Base-by-base conservation (phyloP, 2,329 filamentous ascomycete species). In the Aurifilum marmelostoma region DNA sequence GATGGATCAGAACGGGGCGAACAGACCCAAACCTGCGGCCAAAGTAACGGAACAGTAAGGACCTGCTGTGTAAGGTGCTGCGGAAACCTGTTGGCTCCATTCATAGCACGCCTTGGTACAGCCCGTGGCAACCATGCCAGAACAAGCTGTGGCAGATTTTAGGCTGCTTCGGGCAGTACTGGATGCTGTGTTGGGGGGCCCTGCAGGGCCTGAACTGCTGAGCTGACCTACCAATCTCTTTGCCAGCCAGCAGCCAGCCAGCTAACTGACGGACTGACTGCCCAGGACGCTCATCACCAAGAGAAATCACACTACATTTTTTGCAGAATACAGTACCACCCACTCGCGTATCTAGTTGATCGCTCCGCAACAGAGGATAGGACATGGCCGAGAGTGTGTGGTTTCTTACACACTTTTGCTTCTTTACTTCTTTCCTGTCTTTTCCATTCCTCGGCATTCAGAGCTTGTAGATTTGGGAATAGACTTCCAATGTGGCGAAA, bases 11-110 rank as follows among this genome's bases (percentile, higher is more conserved):
- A 12, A 39, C 9, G 37, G 37, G 37, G 37, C 7, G 37, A 34
- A 14, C 9, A 18, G 24, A 56, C 52, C 52, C 52, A 32, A 29
- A 56, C 29, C n/a, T 62, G 59, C n/a, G 34, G 59, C 59, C 59
- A 56, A n/a, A 16, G 52, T 12, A 29, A 18, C 52, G 50, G 50
- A 54, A n/a, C 11, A n/a, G 4, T 34, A 2, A 27, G 58, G 18
- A n/a, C 58, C 37, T 37, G 37, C 58, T n/a, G 37, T 34, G 37
- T 61, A n/a, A n/a, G 58, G 58, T 52, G 27, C 52, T 34, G 52
- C n/a, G 27, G 27, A 47, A 47, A 47, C 18, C 43, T 47, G 43
- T n/a, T 47, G 18, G 43, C 52, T 27, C 50, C 24, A 52, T 12
- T 12, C n/a, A 3, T 54, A 16, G 50, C 50, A 54, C 50, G 50